Evolutionary conservation across 169 alveolate species (phyloP), one percentile per base, ranked within the genome.

Genomic region (Cryptosporidium ubiquitum): DNA sequence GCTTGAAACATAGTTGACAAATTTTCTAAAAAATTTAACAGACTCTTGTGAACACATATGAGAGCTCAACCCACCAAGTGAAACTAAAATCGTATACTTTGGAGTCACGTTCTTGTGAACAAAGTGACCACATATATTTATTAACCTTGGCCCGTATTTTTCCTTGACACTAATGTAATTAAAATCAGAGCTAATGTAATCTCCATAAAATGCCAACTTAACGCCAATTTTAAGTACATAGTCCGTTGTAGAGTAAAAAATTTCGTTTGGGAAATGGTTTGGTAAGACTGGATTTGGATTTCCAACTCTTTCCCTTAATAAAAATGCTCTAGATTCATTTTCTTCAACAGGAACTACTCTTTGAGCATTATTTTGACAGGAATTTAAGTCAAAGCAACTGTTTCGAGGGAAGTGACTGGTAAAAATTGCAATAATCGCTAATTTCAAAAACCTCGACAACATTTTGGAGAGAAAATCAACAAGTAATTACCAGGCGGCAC

Each of bases 111-210:
- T 57, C 40, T 20, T 64, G 18, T 44, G 75, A 18, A 40, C 68
- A 79, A 61, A 79, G 61, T 79, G 89, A 23, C 64, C 75, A 61
- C 89, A 79, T 0, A 47, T 61, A 40, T 47, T 47, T 18, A 79
- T n/a, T 58, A 66, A 12, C 35, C 42, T 79, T 18, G 89, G 89
- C 1, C 55, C 64, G 42, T 61, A 40, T 73, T 73, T 73, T 12
- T 49, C 44, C 14, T 58, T 58, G 55, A 33, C 23, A 33, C 31
- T 52, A 7, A 73, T 49, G n/a, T 73, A 37, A 0, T 73, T 23
- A 33, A n/a, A 73, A 35, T 73, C 85, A 33, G 42, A 31, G 29
- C 10, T n/a, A 55, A 73, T 55, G 35, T 73, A 73, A 33, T 73
- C 85, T 31, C 85, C 85, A 35, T 73, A 73, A 14, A 51, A 73